Evolutionary conservation across 768 basidiomycete species (phyloP), one percentile per base, ranked within the genome.

Genomic region (Russula brevipes): DNA sequence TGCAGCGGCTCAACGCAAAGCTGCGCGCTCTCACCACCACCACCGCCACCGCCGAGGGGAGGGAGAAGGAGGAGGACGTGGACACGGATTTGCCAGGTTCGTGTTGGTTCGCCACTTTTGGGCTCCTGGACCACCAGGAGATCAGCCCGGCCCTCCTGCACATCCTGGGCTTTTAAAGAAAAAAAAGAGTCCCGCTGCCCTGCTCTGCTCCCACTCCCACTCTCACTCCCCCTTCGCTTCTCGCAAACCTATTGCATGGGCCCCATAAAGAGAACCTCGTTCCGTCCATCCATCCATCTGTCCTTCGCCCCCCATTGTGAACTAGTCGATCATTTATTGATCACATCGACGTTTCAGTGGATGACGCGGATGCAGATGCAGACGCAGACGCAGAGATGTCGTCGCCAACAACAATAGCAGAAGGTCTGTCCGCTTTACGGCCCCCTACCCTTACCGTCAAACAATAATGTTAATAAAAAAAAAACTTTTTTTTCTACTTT

Each of bases 1-100:
- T 93, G 41, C 74, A 87, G 64, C 82, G 91, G 63, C 80, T 93
- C 46, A 85, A 86, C 69, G 67, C 80, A 59, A 92, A 87, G 76
- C 83, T 93, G 56, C 70, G 72, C 53, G 74, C 78, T 19, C 76
- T 80, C 64, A 75, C 79, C 60, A 77, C 79, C 52, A 1, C 42
- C 16, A 31, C 52, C 12, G 8, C 5, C 10, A 5, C 35, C 2
- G 3, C 33, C 14, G 42, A 10, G 42, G 24, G 9, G 6, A 7
- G 31, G 39, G 35, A 59, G 10, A 69, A 61, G 14, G 66, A 47
- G 11, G 57, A 57, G 36, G 36, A 63, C 7, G 41, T 55, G 55
- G 75, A 78, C 60, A 71, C 69, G 51, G 69, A 68, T 39, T 39
- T 54, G 57, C 54, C 57, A 67, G 68, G 68, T 69, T 61, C 57